These are phyloP conservation scores for Cryptosporidium parvum DNA, from an alignment of 169 alveolate genomes.

Conservation along the genomic window DNA sequence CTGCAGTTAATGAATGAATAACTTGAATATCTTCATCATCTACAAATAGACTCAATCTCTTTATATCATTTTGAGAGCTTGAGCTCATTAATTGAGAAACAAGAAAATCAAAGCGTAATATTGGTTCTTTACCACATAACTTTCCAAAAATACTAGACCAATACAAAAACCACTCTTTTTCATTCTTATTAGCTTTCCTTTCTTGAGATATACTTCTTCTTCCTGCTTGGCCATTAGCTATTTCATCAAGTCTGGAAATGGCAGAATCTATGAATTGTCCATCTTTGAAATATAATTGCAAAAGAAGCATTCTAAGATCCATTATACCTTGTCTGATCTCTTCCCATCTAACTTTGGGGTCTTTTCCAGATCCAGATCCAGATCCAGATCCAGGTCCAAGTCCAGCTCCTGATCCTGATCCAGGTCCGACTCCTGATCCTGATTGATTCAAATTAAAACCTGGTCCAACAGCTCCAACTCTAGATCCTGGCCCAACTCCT, in stretches of 20 bases:
- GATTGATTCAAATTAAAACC: too few species aligned
- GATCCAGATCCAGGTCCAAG: too few species aligned
- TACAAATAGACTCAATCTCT: conserved; percentile 28
- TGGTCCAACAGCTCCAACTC: too few species aligned
- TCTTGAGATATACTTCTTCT: not conserved
- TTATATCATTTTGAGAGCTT: conserved; percentile 19
- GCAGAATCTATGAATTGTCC: conserved; percentile 41
- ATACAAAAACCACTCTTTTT: conserved; percentile 9
- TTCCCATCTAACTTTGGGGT: conserved; percentile 16
- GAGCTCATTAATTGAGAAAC: conserved; percentile 64
- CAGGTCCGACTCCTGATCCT: too few species aligned
- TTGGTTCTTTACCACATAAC: conserved; percentile 29
- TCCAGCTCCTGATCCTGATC: too few species aligned
- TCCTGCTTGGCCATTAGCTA: conserved; percentile 8
- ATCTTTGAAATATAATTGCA: conserved; percentile 44
- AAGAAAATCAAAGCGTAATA: conserved; percentile 50
- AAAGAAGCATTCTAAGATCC: conserved; percentile 21
- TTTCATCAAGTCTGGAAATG: conserved; percentile 2
- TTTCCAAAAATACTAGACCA: conserved; percentile 53
- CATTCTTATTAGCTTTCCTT: not conserved
- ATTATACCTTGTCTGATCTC: conserved; percentile 56
- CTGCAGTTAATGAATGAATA: conserved; percentile 64
- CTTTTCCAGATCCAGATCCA: not conserved
- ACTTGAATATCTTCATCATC: conserved; percentile 36
- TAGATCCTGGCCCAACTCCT: too few species aligned